phyloP scores from a whole-genome alignment of 345 rosid species.

The Eucalyptus erythrocorys region DNA sequence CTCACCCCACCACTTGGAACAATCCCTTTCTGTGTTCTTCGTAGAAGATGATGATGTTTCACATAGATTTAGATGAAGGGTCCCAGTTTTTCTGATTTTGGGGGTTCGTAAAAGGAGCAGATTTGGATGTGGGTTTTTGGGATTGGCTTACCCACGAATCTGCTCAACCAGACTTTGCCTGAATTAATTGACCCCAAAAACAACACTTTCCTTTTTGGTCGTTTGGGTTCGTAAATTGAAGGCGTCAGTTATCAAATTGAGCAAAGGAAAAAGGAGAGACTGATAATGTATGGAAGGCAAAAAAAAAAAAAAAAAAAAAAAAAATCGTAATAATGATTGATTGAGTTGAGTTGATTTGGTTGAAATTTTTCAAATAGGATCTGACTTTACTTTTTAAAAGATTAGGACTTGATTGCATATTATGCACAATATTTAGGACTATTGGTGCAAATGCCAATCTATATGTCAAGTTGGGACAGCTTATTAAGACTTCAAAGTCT shows the following conservation, averaged over 20 bases:
- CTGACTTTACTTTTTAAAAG: background rate
- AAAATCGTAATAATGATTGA: background rate
- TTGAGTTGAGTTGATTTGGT: background rate
- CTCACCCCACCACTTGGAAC: background rate
- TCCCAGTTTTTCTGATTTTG: background rate
- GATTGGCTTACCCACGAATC: background rate
- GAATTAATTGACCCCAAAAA: too few relatives aligned
- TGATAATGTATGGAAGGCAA: background rate
- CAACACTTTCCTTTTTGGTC: background rate
- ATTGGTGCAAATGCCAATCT: background rate
- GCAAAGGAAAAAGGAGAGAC: background rate
- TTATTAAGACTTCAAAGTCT: background rate
- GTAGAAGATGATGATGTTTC: background rate
- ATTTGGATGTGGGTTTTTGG: background rate
- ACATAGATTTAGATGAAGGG: background rate
- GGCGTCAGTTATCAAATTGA: background rate
- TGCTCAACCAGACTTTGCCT: background rate
- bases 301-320: too few relatives aligned
- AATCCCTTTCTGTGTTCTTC: background rate
- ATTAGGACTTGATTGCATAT: background rate
- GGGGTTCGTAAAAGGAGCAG: background rate
- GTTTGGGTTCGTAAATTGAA: background rate
- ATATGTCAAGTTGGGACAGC: too few relatives aligned
- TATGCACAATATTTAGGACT: background rate
- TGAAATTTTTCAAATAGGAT: background rate